phyloP scores from a whole-genome alignment of 1,284 basidiomycete species.

The Cutaneotrichosporon mucoides region DNA sequence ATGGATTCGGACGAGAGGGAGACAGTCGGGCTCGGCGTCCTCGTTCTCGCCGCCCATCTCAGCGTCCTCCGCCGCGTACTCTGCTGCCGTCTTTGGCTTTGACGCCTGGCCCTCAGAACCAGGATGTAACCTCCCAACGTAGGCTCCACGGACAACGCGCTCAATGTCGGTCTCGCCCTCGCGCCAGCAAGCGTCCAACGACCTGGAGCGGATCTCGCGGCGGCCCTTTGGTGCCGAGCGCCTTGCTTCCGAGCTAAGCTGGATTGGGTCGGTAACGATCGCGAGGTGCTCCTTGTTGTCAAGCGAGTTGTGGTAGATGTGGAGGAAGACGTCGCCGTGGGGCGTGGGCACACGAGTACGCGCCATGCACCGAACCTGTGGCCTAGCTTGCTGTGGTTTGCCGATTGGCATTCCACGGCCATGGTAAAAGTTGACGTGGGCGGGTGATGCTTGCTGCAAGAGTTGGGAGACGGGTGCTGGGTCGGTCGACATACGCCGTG shows the following conservation, averaged over 20 bases:
- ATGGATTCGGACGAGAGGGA: conserved; percentile 90
- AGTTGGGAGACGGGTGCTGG: conserved; percentile 39
- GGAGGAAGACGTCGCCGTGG: conserved; percentile 88
- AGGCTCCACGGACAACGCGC: conserved; percentile 87
- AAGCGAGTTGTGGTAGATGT: conserved; percentile 70
- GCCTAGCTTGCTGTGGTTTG: conserved; percentile 9
- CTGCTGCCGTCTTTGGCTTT: conserved; percentile 12
- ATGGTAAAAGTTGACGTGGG: conserved; percentile 16
- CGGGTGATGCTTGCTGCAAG: conserved; percentile 34
- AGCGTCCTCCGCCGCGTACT: conserved; percentile 11
- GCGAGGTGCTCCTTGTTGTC: conserved; percentile 99
- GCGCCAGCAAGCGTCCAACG: conserved; percentile 81
- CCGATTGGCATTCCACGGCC: conserved; percentile 13
- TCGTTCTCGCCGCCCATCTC: conserved; percentile 7
- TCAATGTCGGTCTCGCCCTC: conserved; percentile 89
- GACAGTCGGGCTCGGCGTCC: conserved; percentile 34
- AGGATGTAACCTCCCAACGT: conserved; percentile 67
- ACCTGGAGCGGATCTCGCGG: conserved; percentile 67
- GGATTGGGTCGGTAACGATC: conserved; percentile 86
- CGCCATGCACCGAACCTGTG: conserved; percentile 68
- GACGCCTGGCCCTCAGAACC: conserved; percentile 35
- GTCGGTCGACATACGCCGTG: conserved; percentile 45
- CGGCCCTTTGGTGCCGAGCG: conserved; percentile 33
- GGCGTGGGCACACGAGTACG: conserved; percentile 95
- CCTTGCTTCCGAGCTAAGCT: conserved; percentile 55